Base-by-base conservation (phyloP, 768 basidiomycete genomes). In the Auricularia cornea region DNA sequence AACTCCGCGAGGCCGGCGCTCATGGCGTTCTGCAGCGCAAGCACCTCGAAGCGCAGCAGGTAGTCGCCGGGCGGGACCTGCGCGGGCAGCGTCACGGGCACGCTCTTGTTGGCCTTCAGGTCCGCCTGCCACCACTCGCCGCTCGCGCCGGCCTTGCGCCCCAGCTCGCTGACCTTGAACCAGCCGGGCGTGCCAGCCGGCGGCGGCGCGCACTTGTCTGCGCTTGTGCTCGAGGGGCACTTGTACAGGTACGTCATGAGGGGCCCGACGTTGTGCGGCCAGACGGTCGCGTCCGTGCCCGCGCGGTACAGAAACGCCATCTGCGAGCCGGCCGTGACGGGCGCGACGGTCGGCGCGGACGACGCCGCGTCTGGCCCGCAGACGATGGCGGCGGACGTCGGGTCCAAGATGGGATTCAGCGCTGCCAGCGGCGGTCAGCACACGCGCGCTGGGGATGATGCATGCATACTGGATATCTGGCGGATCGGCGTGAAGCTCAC, bases 131-230 rank as follows among this genome's bases (percentile, higher is more conserved):
- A 75, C 87, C 86, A 88, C 3, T 74, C 61, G 20, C 26, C 68
- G 3, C 10, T 72, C 5, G 56, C 59, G 2, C 71, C 71, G 10
- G 71, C 63, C 51, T 81, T 73, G 14, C 76, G 72, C 2, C 83
- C 84, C 2, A 76, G 75, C 69, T 87, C 79, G 32, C 81, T 73
- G 62, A 88, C 84, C 79, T 90, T 90, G 81, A 90, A 89, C 87
- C 87, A 91, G 68, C 83, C 77, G 10, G 87, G 85, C 26, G 77
- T 68, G 18, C 44, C 54, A 4, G 26, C 54, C 5, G 54, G 6
- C 6, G 54, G 54, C 6, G 54, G 54, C 54, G 6, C 54, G 54
- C 54, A 57, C 28, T 28, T 31, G 28, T 28, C 26, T 26, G 54
- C 54, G 10, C 6, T 31, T 11, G 28, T 30, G 30, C 28, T 20